phyloP scores from a whole-genome alignment of 192 early-diverging fungal species.

The Neocallimastix lanati region DNA sequence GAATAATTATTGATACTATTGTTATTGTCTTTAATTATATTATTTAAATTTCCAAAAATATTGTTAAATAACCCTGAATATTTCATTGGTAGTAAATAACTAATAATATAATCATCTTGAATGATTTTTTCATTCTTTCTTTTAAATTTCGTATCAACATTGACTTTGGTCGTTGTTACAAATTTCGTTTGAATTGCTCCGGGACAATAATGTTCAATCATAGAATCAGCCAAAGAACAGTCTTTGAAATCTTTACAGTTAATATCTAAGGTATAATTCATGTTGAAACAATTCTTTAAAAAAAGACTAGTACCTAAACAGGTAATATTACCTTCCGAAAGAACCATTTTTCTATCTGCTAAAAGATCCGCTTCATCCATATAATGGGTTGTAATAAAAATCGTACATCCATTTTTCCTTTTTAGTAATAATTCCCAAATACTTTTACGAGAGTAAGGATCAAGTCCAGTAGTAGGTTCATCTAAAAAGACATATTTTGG shows the following conservation, averaged over 20 bases:
- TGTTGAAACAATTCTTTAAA: slow-evolving; percentile 23
- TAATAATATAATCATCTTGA: not conserved
- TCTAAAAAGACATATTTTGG: slow-evolving; percentile 26
- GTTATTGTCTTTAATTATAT: not conserved
- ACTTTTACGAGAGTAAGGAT: slow-evolving; percentile 19
- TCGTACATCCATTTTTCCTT: slow-evolving; percentile 18
- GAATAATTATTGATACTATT: not conserved
- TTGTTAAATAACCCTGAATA: not conserved
- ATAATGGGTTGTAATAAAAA: slow-evolving; percentile 39
- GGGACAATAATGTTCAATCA: not conserved
- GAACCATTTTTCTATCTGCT: not conserved
- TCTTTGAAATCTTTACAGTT: not conserved
- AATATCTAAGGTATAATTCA: not conserved
- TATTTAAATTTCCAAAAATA: not conserved
- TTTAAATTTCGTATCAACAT: not conserved
- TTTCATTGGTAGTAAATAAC: not conserved
- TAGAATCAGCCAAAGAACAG: not conserved
- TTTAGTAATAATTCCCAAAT: slow-evolving; percentile 35
- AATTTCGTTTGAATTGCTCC: too few species aligned
- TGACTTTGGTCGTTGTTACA: not conserved
- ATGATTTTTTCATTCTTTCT: not conserved
- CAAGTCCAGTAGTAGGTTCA: slow-evolving; percentile 43
- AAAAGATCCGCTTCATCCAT: slow-evolving; percentile 43
- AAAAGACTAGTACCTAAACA: slow-evolving; percentile 18
- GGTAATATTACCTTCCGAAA: not conserved